These are phyloP conservation scores for Penicillium verhagenii DNA, from an alignment of 495 filamentous ascomycete species.

Conservation along the genomic window DNA sequence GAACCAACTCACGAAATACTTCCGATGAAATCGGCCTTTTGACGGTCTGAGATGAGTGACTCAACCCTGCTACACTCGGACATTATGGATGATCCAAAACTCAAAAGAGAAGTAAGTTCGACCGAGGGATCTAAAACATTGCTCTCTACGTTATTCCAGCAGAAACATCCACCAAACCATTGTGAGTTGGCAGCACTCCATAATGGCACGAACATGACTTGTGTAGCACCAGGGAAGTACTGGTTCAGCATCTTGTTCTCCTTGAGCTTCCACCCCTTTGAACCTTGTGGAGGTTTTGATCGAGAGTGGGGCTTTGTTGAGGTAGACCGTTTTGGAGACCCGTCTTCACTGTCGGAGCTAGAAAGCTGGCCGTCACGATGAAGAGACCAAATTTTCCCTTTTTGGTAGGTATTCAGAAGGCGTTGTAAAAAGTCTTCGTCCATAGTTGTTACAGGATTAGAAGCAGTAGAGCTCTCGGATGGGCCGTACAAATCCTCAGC, in stretches of 20 bases:
- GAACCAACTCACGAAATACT: constrained; percentile 57
- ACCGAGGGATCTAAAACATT: constrained; percentile 36
- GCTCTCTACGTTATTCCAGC: constrained; percentile 52
- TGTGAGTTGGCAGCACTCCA: constrained; percentile 65
- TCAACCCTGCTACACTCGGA: constrained; percentile 63
- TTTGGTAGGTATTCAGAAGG: constrained; percentile 55
- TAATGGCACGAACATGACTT: constrained; percentile 53
- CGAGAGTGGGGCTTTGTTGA: constrained; percentile 12
- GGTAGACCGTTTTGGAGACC: constrained; percentile 18
- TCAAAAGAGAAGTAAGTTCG: constrained; percentile 48
- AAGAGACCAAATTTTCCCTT: constrained; percentile 63
- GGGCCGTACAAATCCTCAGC: constrained; percentile 30
- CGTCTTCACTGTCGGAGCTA: constrained; percentile 39
- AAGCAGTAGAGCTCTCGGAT: constrained; percentile 8
- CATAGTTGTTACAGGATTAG: constrained; percentile 28
- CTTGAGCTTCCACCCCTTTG: constrained; percentile 31
- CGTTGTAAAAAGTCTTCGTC: constrained; percentile 43
- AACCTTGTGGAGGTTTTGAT: constrained; percentile 24
- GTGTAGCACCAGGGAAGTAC: constrained; percentile 41
- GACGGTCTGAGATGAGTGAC: constrained; percentile 52
- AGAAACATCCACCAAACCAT: constrained; percentile 68
- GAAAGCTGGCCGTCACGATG: constrained; percentile 47
- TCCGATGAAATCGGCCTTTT: constrained; percentile 72
- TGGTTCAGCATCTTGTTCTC: constrained; percentile 41
- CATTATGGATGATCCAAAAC: constrained; percentile 66